Conservation (phyloP, 306 rosid genomes). For the Cajanus cajan region DNA sequence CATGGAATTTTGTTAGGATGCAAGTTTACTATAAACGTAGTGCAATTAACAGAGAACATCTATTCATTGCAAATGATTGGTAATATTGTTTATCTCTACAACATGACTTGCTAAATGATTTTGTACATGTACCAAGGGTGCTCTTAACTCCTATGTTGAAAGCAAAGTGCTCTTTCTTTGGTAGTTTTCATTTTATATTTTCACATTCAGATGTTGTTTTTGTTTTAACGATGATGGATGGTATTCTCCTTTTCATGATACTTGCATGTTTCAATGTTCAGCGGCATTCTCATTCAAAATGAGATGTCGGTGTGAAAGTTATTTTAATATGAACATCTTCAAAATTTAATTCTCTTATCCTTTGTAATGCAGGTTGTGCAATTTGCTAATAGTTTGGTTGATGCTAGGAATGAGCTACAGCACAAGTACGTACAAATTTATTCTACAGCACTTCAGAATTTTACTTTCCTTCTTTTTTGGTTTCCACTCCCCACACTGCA, state of each 20-base stretch:
- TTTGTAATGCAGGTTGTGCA: constrained; percentile 66
- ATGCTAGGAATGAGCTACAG: constrained; percentile 70
- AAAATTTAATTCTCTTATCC: constrained; percentile 1
- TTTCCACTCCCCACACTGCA: background rate
- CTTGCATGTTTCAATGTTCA: background rate
- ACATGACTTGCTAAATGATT: background rate
- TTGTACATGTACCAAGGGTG: background rate
- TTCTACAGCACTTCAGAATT: constrained; percentile 16
- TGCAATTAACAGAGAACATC: background rate
- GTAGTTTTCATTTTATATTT: background rate
- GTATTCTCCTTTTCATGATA: constrained; percentile 10
- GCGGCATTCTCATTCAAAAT: background rate
- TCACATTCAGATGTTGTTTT: background rate
- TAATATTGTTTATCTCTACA: background rate
- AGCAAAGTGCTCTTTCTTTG: background rate
- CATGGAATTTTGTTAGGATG: background rate
- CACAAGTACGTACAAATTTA: constrained; percentile 65
- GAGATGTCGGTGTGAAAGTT: background rate
- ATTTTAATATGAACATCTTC: background rate
- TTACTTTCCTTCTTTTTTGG: background rate
- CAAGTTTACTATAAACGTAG: background rate
- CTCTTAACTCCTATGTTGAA: background rate
- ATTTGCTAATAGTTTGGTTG: constrained; percentile 81
- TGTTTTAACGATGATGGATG: background rate
- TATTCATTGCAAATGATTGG: background rate